phyloP scores from a whole-genome alignment of 805 yeast species.

The Kodamaea restingae region DNA sequence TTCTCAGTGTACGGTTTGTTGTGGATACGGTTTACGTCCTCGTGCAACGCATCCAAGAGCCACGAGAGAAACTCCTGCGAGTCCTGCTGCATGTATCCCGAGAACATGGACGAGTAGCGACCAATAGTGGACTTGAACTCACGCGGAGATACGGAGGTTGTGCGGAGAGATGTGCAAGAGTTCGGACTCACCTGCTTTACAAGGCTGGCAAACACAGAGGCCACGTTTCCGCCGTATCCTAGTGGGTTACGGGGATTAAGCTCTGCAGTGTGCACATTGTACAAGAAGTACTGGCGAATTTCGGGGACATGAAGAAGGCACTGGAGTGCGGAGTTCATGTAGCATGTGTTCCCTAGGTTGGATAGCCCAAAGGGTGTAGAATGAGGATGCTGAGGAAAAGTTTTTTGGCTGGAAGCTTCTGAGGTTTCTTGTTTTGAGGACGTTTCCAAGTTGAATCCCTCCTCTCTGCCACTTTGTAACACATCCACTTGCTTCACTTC shows the following conservation, averaged over 20 bases:
- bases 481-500: too few relatives aligned
- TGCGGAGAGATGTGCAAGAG: slow-evolving; percentile 13
- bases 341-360: slow-evolving; percentile 87
- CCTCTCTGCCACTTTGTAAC: too few relatives aligned
- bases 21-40: slow-evolving; percentile 79
- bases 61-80: slow-evolving; percentile 90
- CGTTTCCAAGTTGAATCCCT: too few relatives aligned
- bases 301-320: slow-evolving; percentile 86
- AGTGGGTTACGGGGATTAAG: slow-evolving; percentile 75
- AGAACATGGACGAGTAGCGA: slow-evolving; percentile 69
- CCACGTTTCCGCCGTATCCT: slow-evolving; percentile 81
- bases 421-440: too few relatives aligned
- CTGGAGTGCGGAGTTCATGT: slow-evolving; percentile 92
- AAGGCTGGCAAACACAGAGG: slow-evolving; percentile 66
- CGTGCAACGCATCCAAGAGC: slow-evolving; percentile 84
- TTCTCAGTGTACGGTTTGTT: slow-evolving; percentile 85
- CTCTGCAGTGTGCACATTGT: slow-evolving; percentile 57
- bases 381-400: neutral
- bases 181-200: slow-evolving; percentile 44
- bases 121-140: slow-evolving; percentile 80
- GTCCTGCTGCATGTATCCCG: slow-evolving; percentile 85
- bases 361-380: slow-evolving; percentile 42
- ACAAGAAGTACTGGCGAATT: slow-evolving; percentile 67
- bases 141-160: slow-evolving; percentile 57
- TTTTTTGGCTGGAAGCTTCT: neutral